Evolutionary conservation across 202 grass and related monocot genomes (phyloP).

Genomic region (Schoenoplectus triqueter): DNA sequence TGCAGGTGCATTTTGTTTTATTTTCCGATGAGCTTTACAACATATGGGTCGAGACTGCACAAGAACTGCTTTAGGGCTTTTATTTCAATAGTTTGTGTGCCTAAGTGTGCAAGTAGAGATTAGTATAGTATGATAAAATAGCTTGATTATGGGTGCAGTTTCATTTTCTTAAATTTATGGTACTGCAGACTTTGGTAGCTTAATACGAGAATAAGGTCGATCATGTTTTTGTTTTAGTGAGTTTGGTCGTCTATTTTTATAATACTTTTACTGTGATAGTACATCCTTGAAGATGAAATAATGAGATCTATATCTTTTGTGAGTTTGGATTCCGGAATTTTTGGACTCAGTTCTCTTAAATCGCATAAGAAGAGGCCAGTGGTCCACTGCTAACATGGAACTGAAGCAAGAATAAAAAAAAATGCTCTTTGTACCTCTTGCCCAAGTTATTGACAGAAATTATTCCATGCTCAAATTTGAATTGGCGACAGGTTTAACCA

Average conservation of each 20-base stretch:
- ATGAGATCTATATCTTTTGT: not conserved
- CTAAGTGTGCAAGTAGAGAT: not conserved
- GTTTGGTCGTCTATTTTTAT: no score
- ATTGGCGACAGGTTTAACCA: not conserved
- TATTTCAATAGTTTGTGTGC: constrained; percentile 8
- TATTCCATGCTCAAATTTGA: not conserved
- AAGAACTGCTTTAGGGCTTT: constrained; percentile 49
- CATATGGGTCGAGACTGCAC: constrained; percentile 72
- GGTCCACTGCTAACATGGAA: not conserved
- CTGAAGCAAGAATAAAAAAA: no score
- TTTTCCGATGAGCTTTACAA: constrained; percentile 57
- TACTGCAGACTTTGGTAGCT: not conserved
- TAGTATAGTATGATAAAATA: not conserved
- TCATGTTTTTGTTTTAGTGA: not conserved
- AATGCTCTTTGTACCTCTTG: no score
- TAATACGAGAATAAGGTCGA: not conserved
- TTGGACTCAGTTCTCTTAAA: not conserved
- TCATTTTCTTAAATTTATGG: not conserved
- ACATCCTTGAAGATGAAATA: no score
- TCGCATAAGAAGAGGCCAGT: not conserved
- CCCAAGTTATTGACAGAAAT: not conserved
- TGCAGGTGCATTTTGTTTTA: constrained; percentile 95
- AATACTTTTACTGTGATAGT: no score
- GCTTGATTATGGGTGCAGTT: not conserved
- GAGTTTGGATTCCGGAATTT: not conserved